These are phyloP conservation scores for Fusarium pininemorale DNA, from an alignment of 2,329 filamentous ascomycete genomes.

Conservation along the genomic window DNA sequence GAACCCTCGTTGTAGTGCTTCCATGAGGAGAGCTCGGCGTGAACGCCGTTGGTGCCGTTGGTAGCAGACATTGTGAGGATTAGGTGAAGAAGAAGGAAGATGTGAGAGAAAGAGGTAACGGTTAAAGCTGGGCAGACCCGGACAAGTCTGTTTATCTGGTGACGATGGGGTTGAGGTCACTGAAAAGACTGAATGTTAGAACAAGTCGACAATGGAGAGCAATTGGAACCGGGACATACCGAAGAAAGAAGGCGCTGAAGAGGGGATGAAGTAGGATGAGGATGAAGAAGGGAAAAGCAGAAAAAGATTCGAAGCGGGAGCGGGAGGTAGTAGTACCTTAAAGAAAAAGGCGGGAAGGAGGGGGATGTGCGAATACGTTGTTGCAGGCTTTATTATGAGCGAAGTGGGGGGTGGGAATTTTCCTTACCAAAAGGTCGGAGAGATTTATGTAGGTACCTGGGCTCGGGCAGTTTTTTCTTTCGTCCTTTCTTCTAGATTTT, in stretches of 20 bases:
- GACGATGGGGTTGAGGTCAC: constrained; percentile 37
- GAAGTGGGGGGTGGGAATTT: constrained; percentile 39
- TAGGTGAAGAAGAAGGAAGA: constrained; percentile 14
- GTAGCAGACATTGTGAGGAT: constrained; percentile 65
- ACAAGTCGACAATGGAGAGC: neutral
- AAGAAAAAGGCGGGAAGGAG: constrained; percentile 42
- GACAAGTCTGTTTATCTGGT: constrained; percentile 33
- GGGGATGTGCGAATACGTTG: constrained; percentile 45
- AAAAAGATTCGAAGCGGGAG: constrained; percentile 44
- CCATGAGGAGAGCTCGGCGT: constrained; percentile 47
- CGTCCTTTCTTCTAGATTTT: neutral
- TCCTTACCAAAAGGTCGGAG: constrained; percentile 14
- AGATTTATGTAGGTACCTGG: neutral
- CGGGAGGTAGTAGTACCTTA: constrained; percentile 41
- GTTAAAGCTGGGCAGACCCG: constrained; percentile 36
- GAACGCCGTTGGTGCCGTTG: constrained; percentile 54
- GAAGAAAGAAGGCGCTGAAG: constrained; percentile 21
- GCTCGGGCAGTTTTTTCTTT: constrained; percentile 4
- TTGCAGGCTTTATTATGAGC: constrained; percentile 35
- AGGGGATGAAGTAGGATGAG: constrained; percentile 20
- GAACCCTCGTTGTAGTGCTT: constrained; percentile 70
- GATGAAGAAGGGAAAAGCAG: constrained; percentile 38
- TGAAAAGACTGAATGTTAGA: constrained; percentile 32
- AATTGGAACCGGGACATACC: constrained; percentile 15
- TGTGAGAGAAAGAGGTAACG: constrained; percentile 29